Evolutionary conservation across 2,329 filamentous ascomycete genomes (phyloP), one percentile per base, ranked within the genome.

Genomic region (Xylaria polymorpha): DNA sequence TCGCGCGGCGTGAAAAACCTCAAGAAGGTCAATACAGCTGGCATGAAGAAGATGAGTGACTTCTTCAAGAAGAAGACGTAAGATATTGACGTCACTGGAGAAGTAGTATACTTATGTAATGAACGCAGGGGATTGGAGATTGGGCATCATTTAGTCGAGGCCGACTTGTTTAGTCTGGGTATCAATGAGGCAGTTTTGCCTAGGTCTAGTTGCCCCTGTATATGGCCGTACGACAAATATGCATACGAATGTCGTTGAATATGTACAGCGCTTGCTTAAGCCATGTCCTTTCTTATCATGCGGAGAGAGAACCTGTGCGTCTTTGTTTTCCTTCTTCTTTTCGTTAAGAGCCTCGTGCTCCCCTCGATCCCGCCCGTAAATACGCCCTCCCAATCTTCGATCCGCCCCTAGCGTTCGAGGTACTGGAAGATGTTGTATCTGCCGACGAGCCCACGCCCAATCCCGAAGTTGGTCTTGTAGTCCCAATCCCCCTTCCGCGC

Each of bases 31-130:
- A 92, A 98, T 81, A 94, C 92, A 0, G 88, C 83, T 25, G 96
- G 96, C 1, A 99, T 99, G 96, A 96, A 92, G 86, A 99, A 98
- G 84, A 88, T 99, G 87, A 97, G 93, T 78, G 88, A 91, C 70
- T 99, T 99, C 82, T 99, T 99, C 80, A 89, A 89, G 69, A 97
- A 95, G 82, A 88, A 87, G 64, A n/a, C 69, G 3, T 73, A 46
- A 68, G 15, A 71, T 25, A 22, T 35, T 77, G 70, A 74, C 25
- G 50, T 48, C 18, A n/a, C 43, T 9, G n/a, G 43, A 56, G 37
- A 69, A 64, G 59, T 46, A 15, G 44, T 56, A 32, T 61, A 50
- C 25, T 15, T 10, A 43, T 14, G 37, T 59, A 43, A 59, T 48
- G 14, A 32, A 44, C 6, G 32, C 39, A 58, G 51, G 51, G 35